phyloP scores from a whole-genome alignment of 2,329 filamentous ascomycete species.

The Epichloe hybrida region DNA sequence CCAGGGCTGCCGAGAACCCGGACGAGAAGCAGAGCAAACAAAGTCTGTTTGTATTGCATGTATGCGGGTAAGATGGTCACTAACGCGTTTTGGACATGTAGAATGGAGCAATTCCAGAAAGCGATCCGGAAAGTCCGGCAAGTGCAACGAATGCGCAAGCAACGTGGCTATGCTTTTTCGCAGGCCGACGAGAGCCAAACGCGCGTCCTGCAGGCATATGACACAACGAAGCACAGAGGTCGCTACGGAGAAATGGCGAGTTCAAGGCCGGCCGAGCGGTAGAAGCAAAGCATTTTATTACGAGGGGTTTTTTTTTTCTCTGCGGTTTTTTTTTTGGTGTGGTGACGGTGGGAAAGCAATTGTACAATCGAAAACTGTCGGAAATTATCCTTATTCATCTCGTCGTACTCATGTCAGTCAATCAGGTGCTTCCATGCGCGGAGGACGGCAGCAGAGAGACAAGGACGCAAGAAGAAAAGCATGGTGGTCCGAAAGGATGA shows the following conservation, averaged over 20 bases:
- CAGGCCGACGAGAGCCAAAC: conserved; percentile 96
- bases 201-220: conserved; percentile 89
- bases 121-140: conserved; percentile 96
- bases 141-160: conserved; percentile 98
- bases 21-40: too few species aligned
- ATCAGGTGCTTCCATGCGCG: too few species aligned
- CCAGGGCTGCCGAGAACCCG: too few species aligned
- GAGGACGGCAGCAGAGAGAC: too few species aligned
- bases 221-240: conserved; percentile 85
- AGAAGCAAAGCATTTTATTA: background rate
- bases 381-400: background rate
- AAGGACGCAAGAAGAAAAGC: too few species aligned
- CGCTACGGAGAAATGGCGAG: conserved; percentile 87
- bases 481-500: too few species aligned
- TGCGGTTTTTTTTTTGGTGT: too few species aligned
- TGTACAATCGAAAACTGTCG: background rate
- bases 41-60: too few species aligned
- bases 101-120: conserved; percentile 99
- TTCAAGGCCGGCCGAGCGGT: conserved; percentile 21
- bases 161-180: conserved; percentile 95
- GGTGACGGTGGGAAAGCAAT: background rate
- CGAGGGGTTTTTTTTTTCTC: too few species aligned
- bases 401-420: too few species aligned
- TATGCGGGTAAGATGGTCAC: too few species aligned
- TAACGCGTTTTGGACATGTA: conserved; percentile 18